These are phyloP conservation scores for Trichoderma endophyticum DNA, from an alignment of 2,329 filamentous ascomycete species.

Conservation along the genomic window DNA sequence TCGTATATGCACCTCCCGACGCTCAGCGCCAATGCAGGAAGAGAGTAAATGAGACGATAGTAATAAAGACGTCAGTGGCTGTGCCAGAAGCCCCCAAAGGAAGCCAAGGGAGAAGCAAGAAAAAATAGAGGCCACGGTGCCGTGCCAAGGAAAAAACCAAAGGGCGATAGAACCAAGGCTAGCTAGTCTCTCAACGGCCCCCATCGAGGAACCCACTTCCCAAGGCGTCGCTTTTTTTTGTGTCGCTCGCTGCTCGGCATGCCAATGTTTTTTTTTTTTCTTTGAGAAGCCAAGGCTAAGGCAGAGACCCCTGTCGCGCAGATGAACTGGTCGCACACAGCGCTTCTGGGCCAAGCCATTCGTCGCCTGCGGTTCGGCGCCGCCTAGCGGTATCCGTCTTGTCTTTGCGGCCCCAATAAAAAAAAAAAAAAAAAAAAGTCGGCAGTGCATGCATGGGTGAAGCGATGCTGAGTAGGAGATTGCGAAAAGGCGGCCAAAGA, in stretches of 20 bases:
- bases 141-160: conserved; percentile 1
- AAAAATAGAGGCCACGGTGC: not conserved
- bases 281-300: not conserved
- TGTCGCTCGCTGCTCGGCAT: not conserved
- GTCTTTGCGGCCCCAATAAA: not conserved
- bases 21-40: conserved; percentile 11
- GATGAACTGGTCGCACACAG: conserved; percentile 4
- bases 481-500: not conserved
- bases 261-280: not conserved
- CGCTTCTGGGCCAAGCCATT: conserved; percentile 1
- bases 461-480: not conserved
- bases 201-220: not conserved
- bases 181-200: not conserved
- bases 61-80: conserved; percentile 18
- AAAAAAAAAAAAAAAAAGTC: not conserved
- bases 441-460: not conserved
- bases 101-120: not conserved
- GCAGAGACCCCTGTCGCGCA: conserved; percentile 11
- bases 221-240: not conserved
- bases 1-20: conserved; percentile 13
- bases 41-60: not conserved
- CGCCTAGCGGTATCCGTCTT: conserved; percentile 2
- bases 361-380: not conserved
- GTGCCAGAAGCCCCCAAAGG: not conserved
- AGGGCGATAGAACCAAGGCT: not conserved